Evolutionary conservation across 1,284 basidiomycete genomes (phyloP).

Genomic region (Caloboletus inedulis): DNA sequence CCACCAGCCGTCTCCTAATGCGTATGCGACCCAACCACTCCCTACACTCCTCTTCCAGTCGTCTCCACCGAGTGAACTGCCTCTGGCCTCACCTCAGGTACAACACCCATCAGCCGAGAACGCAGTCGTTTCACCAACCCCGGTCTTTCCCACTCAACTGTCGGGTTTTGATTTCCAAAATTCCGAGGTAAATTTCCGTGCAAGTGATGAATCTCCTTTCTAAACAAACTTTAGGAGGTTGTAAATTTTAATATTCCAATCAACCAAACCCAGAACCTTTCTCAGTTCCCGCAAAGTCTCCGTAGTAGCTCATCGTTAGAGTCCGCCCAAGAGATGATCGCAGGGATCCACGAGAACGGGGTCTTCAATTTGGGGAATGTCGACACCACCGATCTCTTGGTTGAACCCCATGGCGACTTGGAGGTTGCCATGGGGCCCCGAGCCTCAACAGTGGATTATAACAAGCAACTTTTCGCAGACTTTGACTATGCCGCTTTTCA

Average conservation of each 20-base stretch:
- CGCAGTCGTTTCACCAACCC: background rate
- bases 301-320: constrained; percentile 7
- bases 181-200: constrained; percentile 10
- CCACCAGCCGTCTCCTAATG: constrained; percentile 11
- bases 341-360: constrained; percentile 25
- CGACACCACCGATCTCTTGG: constrained; percentile 27
- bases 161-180: constrained; percentile 3
- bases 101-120: constrained; percentile 5
- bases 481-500: constrained; percentile 12
- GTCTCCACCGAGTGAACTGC: background rate
- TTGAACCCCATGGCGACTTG: constrained; percentile 35
- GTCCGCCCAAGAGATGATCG: constrained; percentile 22
- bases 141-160: constrained; percentile 2
- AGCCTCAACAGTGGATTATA: constrained; percentile 7
- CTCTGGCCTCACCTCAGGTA: background rate
- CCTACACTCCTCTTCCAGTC: constrained; percentile 1
- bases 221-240: constrained; percentile 15
- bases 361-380: constrained; percentile 36
- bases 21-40: constrained; percentile 10
- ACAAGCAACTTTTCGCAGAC: constrained; percentile 10
- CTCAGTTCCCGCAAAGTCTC: constrained; percentile 1
- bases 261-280: constrained; percentile 1
- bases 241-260: constrained; percentile 15
- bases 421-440: constrained; percentile 30
- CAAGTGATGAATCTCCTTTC: background rate